Evolutionary conservation across 164 flowering plant species (phyloP), one percentile per base, ranked within the genome.

Genomic region (Magnolia kwangsiensis): DNA sequence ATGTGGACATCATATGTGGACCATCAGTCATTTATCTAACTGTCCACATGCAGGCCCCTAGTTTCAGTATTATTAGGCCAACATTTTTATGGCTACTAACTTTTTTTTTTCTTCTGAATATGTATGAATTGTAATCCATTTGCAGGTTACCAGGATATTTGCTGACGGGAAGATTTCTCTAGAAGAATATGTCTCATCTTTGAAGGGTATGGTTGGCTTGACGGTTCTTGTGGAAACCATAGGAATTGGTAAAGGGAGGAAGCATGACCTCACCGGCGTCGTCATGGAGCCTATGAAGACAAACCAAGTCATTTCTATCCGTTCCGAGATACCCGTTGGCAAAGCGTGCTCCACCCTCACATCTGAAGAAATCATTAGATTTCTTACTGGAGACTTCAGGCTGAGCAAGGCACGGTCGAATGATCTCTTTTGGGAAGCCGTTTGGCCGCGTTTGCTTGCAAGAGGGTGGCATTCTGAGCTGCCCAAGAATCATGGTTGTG

Each of bases 391-490:
- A 51, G 91, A 85, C 78, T 88, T 86, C 78, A 83, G 98, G 49
- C 79, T 96, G 51, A 96, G 99, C 89, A 94, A 96, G 87, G 92
- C 96, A 18, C 83, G 89, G 37, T 88, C 96, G 18, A 88, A 77
- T 78, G 97, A 96, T 81, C 86, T 96, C 45, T 96, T 96, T 72
- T 94, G 98, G 98, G 99, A 96, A 85, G 98, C 99, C 20, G 95
- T 96, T 74, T 96, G 99, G 99, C 99, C 99, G 50, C 97, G 99
- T 74, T 79, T 96, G 78, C 86, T 94, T 1, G 98, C 91, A 69
- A 84, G 90, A 78, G 99, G 99, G 1, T 96, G 99, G 99, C 96
- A 89, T 37, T 94, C 99, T 29, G 96, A 90, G 88, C 90, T 93
- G 82, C 97, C 98, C 51, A 88, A 82, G 75, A 72, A 83, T 78